Evolutionary conservation across 2,329 filamentous ascomycete genomes (phyloP), one percentile per base, ranked within the genome.

Genomic region (Westerdykella sp.): DNA sequence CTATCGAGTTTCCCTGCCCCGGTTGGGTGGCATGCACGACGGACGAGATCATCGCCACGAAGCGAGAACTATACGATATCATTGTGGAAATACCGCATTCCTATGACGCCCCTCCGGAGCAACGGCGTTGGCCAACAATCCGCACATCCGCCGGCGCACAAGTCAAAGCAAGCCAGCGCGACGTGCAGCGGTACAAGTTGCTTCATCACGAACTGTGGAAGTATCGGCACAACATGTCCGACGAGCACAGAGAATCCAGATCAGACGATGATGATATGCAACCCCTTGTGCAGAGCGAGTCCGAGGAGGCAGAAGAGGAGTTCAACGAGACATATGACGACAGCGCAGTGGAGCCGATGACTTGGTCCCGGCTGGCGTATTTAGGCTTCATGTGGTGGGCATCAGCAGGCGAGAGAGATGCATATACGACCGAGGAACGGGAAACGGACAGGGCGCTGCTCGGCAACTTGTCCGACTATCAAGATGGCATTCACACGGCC

Each of bases 21-120:
- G 86, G 89, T 32, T 98, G 90, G 89, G 83, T 95, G 46, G 93
- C 91, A 11, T 96, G 90, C 66, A 96, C 91, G 3, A 97, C 91
- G 1, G 93, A 98, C 69, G 91, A 86, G 59, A 93, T 98, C 45
- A 76, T 98, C 12, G 82, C 81, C 37, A 85, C 87, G 67, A 97
- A 97, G 70, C 79, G 83, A 40, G 79, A 85, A 2, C 78, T 98
- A 2, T 97, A 89, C 74, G 93, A 98, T 62, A 76, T 96, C 55
- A 77, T 96, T 32, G 83, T 97, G 47, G 87, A 87, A 42, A 78
- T 97, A 59, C 87, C 89, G 1, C 76, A 81, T 1, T 65, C 76
- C 5, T 73, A 83, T 54, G 70, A 78, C 41, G 71, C 80, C 36
- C 77, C 40, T 21, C 39, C 57, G 21, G 41, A 48, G 49, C 72